These are phyloP conservation scores for Acer saccharum DNA, from an alignment of 345 rosid species.

Conservation along the genomic window DNA sequence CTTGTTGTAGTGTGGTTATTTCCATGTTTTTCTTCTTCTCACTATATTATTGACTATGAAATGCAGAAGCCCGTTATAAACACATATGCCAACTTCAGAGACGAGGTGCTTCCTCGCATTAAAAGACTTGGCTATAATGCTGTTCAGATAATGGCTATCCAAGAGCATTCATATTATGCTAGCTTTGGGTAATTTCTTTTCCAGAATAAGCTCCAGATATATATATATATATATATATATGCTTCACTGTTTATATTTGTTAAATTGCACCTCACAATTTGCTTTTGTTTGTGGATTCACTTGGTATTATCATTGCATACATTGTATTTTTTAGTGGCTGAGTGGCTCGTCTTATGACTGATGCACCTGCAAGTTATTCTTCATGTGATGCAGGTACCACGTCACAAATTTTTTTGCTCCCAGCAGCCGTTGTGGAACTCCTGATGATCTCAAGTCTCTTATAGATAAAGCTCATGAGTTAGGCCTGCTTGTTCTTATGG, in stretches of 20 bases:
- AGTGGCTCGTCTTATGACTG: constrained; percentile 11
- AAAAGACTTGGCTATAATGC: constrained; percentile 94
- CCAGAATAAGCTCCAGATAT: background rate
- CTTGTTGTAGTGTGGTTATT: background rate
- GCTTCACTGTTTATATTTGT: background rate
- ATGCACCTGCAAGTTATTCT: constrained; percentile 22
- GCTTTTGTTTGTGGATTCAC: background rate
- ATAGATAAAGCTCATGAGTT: constrained; percentile 95
- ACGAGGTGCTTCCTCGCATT: constrained; percentile 94
- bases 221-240: background rate
- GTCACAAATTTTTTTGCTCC: constrained; percentile 97
- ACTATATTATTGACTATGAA: constrained; percentile 22
- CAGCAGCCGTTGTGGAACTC: constrained; percentile 96
- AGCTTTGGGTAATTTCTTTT: constrained; percentile 83
- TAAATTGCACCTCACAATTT: background rate
- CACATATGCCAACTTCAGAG: constrained; percentile 87
- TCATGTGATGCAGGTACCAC: constrained; percentile 73
- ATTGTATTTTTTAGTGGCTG: background rate
- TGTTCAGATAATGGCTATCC: constrained; percentile 98
- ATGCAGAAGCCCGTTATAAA: constrained; percentile 87
- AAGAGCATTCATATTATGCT: constrained; percentile 95
- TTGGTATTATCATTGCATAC: background rate
- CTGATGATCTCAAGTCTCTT: constrained; percentile 94
- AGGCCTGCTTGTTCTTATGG: constrained; percentile 96
- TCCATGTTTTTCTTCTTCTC: constrained; percentile 13